A percentile compares a stretch with the other conserved stretches of the same genome.
Evolutionary conservation across 2,329 filamentous ascomycete species (phyloP).

Genomic region (Colletotrichum theobromicola): DNA sequence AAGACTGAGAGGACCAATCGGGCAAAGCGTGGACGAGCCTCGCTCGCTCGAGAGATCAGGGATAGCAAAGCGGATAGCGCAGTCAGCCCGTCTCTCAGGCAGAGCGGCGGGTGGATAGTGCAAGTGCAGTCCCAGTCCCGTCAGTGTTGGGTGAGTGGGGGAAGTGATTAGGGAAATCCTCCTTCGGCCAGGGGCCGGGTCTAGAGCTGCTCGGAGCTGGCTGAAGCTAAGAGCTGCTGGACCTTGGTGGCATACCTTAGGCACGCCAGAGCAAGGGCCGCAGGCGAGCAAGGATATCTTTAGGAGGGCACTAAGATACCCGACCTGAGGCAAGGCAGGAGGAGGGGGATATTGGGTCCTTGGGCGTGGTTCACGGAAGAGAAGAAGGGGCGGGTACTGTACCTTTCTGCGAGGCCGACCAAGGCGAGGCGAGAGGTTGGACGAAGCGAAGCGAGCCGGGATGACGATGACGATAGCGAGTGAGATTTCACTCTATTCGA

Average conservation of each 20-base stretch:
- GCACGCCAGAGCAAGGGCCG: not conserved
- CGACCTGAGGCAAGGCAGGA: not conserved
- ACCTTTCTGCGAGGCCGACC: not conserved
- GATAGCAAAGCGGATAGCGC: not conserved
- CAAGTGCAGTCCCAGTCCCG: not conserved
- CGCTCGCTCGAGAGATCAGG: conserved; percentile 17
- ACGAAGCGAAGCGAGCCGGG: not conserved
- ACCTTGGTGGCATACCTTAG: not conserved
- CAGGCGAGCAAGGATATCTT: not conserved
- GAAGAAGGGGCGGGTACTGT: conserved; percentile 1
- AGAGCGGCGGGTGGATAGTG: not conserved
- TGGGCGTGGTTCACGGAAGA: not conserved
- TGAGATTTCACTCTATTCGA: not conserved
- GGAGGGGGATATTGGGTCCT: not conserved
- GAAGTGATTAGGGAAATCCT: conserved; percentile 6
- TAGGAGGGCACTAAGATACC: not conserved
- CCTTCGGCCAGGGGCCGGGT: not conserved
- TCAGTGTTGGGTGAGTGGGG: not conserved
- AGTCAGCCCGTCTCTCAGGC: conserved; percentile 6
- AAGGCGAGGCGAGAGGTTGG: not conserved
- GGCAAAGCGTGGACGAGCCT: conserved; percentile 19
- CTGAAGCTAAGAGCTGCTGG: not conserved
- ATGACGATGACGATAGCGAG: not conserved
- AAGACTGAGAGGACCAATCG: conserved; percentile 13
- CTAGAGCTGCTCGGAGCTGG: not conserved